Evolutionary conservation across 31 red algal genomes (phyloP), one percentile per base, ranked within the genome.

Genomic region (Odonthalia washingtoniensis): DNA sequence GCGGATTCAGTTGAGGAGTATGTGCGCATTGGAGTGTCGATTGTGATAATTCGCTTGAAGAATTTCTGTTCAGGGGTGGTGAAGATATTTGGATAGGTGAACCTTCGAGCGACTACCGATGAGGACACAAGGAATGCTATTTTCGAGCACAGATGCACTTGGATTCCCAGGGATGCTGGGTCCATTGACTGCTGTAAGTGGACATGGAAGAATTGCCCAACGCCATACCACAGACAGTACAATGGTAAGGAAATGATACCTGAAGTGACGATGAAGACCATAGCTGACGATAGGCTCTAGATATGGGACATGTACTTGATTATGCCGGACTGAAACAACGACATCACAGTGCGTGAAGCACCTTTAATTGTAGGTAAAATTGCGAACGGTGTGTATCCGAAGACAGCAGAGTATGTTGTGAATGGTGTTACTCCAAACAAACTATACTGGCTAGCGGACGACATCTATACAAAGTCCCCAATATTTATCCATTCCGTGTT

Each of bases 301-400:
- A 76, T 82, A 38, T 84, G 88, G 88, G 80, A 84, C 63, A 5
- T 65, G 43, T 57, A 43, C 41, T 91, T 91, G 40, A 80, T 30
- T 2, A 63, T 63, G 0, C 80, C 53, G 9, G 70, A 53, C 16
- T 70, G 79, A 4, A 74, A 43, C 4, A 91, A 91, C 53, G 65
- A 91, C 38, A 74, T 84, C 31, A 91, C 72, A 44, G 70, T 91
- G 2, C 70, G 75, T 17, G 73, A 91, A 34, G 43, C 69, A 30
- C 75, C 67, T 3, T 17, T 41, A 3, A 36, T 83, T 1, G 16
- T 42, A 18, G 72, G 74, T 18, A 74, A 75, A 17, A 83, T 84
- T 35, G 43, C 38, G 9, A 49, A 74, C 41, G 45, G 88, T 27
- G 31, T 70, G 3, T 91, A 42, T 46, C 88, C 88, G 1, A 42